Conservation (phyloP, 208 protist species). For the Endotrypanum monterogeii region DNA sequence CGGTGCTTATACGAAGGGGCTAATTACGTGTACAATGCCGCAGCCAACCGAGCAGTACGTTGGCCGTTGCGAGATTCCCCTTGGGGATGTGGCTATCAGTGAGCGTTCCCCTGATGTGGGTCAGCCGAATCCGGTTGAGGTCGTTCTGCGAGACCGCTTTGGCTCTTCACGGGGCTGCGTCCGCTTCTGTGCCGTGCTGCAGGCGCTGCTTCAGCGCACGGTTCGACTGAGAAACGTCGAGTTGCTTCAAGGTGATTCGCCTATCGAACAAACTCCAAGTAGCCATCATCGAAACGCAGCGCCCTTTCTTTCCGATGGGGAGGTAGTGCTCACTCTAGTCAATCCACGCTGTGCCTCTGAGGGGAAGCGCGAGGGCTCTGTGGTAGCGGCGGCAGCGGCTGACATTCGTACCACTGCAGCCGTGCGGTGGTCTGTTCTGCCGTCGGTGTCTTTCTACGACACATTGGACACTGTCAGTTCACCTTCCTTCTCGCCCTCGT, state of each 20-base stretch:
- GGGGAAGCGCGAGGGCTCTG: not conserved
- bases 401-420: slow-evolving; percentile 10
- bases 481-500: not conserved
- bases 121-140: not conserved
- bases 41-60: not conserved
- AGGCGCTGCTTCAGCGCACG: slow-evolving; percentile 9
- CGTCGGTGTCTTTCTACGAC: slow-evolving; percentile 6
- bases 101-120: not conserved
- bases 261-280: not conserved
- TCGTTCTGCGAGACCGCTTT: slow-evolving; percentile 9
- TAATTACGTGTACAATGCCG: not conserved
- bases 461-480: not conserved
- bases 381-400: not conserved
- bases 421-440: slow-evolving; percentile 11
- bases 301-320: too few relatives aligned
- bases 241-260: slow-evolving; percentile 6
- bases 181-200: slow-evolving; percentile 7
- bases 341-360: not conserved
- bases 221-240: slow-evolving; percentile 4
- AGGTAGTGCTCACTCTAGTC: too few relatives aligned
- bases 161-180: slow-evolving; percentile 6
- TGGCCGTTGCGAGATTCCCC: slow-evolving; percentile 3
- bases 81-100: slow-evolving; percentile 4
- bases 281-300: too few relatives aligned
- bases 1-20: not conserved